Conservation (phyloP, 208 protist genomes). For the Entamoeba invadens region DNA sequence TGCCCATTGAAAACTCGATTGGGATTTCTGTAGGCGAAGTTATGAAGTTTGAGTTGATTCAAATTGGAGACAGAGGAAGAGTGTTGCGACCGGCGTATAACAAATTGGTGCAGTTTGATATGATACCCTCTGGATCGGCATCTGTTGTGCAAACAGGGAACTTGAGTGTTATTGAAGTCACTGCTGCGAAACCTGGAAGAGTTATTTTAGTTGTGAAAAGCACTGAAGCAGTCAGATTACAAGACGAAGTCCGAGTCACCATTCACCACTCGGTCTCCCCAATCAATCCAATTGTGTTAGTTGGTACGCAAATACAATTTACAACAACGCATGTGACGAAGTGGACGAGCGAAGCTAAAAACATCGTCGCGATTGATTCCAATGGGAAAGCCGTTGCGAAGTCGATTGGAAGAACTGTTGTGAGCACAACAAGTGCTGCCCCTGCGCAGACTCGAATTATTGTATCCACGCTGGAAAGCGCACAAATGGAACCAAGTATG, state of each 20-base stretch:
- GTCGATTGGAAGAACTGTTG: background rate
- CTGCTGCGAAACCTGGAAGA: background rate
- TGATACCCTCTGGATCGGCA: background rate
- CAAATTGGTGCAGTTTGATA: background rate
- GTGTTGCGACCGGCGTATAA: background rate
- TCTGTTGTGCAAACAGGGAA: background rate
- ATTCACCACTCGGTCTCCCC: background rate
- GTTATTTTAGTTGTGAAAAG: background rate
- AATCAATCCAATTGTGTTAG: background rate
- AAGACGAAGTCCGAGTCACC: background rate
- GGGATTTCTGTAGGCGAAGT: background rate
- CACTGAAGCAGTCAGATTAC: background rate
- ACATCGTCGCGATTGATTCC: background rate
- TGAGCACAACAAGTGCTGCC: background rate
- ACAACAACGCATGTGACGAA: background rate
- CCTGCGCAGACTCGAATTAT: background rate
- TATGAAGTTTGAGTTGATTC: background rate
- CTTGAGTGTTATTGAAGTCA: background rate
- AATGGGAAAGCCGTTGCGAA: background rate
- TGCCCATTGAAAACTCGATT: background rate
- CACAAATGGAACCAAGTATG: background rate
- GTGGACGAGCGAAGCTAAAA: background rate
- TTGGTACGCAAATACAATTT: background rate
- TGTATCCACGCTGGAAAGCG: background rate
- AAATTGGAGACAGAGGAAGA: background rate